phyloP scores from a whole-genome alignment of 352 stramenopile species.

The Halophytophthora batemanensis region DNA sequence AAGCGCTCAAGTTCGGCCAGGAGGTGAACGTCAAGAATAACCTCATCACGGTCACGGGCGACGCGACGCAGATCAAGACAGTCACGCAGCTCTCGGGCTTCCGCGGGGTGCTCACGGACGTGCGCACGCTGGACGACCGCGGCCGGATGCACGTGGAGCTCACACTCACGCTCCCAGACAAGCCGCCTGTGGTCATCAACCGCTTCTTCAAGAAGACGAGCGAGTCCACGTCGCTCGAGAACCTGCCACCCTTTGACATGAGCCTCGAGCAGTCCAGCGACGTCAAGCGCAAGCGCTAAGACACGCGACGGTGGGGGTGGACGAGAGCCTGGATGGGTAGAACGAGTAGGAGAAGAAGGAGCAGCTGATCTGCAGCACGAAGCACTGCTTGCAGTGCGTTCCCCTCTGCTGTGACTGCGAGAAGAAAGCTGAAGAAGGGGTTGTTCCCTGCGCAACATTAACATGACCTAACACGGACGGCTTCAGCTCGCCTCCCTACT shows the following conservation, averaged over 20 bases:
- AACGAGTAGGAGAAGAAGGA: background rate
- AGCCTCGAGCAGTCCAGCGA: slow-evolving; percentile 77
- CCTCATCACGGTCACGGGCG: slow-evolving; percentile 79
- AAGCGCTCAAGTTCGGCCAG: slow-evolving; percentile 83
- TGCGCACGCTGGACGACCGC: slow-evolving; percentile 68
- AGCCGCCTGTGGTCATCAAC: slow-evolving; percentile 72
- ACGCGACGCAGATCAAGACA: slow-evolving; percentile 69
- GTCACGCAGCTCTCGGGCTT: slow-evolving; percentile 80
- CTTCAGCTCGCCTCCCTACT: slow-evolving; percentile 23
- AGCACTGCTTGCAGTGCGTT: too few relatives aligned
- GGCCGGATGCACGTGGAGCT: slow-evolving; percentile 84
- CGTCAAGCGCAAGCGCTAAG: slow-evolving; percentile 84
- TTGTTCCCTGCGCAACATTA: background rate
- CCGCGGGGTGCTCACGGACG: slow-evolving; percentile 69
- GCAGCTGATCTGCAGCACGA: background rate
- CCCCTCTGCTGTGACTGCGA: too few relatives aligned
- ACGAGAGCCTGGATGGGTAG: slow-evolving; percentile 10
- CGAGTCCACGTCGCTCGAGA: slow-evolving; percentile 85
- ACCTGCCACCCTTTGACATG: slow-evolving; percentile 85
- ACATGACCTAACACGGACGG: slow-evolving; percentile 30
- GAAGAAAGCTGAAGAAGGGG: background rate
- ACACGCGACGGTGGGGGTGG: background rate
- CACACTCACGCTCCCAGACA: slow-evolving; percentile 69
- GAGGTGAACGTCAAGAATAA: slow-evolving; percentile 89
- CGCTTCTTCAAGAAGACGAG: slow-evolving; percentile 88